Evolutionary conservation across 2,329 filamentous ascomycete genomes (phyloP).

Genomic region (Blumeriella jaapii): DNA sequence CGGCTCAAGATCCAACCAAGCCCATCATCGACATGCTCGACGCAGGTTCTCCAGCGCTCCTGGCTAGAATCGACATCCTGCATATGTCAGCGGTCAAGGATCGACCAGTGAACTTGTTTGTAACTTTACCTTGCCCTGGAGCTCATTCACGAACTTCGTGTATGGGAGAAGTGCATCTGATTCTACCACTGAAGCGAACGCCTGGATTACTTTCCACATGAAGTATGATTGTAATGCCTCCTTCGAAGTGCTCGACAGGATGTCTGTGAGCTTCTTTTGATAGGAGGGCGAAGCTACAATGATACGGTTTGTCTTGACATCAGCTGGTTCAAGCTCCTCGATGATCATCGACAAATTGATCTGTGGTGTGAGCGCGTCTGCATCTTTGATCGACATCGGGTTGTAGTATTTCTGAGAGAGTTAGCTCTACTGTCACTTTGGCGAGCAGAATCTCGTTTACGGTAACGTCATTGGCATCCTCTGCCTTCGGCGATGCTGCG

Average conservation of each 20-base stretch:
- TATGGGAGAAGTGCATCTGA: slow-evolving; percentile 48
- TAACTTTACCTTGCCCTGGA: slow-evolving; percentile 39
- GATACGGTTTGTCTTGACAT: slow-evolving; percentile 39
- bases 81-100: slow-evolving; percentile 3
- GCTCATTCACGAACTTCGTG: slow-evolving; percentile 45
- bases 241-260: slow-evolving; percentile 41
- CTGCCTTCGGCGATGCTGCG: slow-evolving; percentile 42
- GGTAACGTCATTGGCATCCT: slow-evolving; percentile 49
- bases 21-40: slow-evolving; percentile 43
- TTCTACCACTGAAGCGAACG: slow-evolving; percentile 42
- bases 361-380: slow-evolving; percentile 42
- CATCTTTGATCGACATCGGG: slow-evolving; percentile 45
- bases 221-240: slow-evolving; percentile 51
- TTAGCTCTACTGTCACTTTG: slow-evolving; percentile 7
- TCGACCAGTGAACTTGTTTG: too few relatives aligned
- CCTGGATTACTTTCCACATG: slow-evolving; percentile 49
- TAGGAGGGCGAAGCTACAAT: slow-evolving; percentile 51
- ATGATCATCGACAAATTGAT: slow-evolving; percentile 43
- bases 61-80: slow-evolving; percentile 47
- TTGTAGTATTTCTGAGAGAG: slow-evolving; percentile 49
- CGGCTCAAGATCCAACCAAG: slow-evolving; percentile 58
- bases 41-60: slow-evolving; percentile 57
- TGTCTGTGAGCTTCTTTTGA: slow-evolving; percentile 43
- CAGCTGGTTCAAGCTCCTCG: slow-evolving; percentile 37
- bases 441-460: slow-evolving; percentile 25